Percentiles rank a stretch among this genome's conserved stretches.
phyloP scores from a whole-genome alignment of 2,329 filamentous ascomycete species.

The Xylariaceae sp. region DNA sequence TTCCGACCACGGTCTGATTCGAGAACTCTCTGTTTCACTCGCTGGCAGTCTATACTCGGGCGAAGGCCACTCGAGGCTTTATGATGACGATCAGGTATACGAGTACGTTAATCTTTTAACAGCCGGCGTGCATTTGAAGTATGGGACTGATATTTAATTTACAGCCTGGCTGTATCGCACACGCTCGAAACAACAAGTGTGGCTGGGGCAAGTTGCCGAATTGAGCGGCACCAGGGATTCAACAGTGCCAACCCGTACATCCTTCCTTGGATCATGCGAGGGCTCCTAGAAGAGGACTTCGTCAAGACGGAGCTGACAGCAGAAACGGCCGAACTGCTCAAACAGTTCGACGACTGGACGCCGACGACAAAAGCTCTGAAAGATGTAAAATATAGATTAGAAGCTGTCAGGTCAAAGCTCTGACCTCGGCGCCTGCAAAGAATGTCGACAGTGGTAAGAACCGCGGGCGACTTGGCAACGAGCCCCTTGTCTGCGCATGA shows the following conservation, averaged over 20 bases:
- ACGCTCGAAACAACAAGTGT: conserved; percentile 66
- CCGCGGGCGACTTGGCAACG: background rate
- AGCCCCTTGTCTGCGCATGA: background rate
- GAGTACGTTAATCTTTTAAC: conserved; percentile 45
- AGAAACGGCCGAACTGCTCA: conserved; percentile 76
- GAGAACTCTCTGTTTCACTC: conserved; percentile 81
- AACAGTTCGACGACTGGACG: conserved; percentile 90
- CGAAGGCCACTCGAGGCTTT: conserved; percentile 89
- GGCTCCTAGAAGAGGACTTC: conserved; percentile 84
- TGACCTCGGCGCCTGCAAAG: conserved; percentile 28
- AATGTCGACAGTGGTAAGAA: background rate
- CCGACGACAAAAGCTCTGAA: conserved; percentile 85
- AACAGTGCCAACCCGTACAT: conserved; percentile 76
- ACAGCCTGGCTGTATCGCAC: conserved; percentile 64
- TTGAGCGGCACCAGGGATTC: conserved; percentile 48
- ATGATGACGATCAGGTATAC: conserved; percentile 86
- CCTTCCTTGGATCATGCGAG: conserved; percentile 92
- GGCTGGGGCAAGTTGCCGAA: conserved; percentile 43
- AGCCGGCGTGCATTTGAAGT: background rate
- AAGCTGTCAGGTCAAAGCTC: conserved; percentile 84
- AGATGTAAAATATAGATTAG: conserved; percentile 91
- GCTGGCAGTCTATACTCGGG: conserved; percentile 89
- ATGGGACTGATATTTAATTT: background rate
- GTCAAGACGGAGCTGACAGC: conserved; percentile 75
- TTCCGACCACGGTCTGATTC: conserved; percentile 86